Base-by-base conservation (phyloP, 1,284 basidiomycete species). In the Trichosporon ovoides region DNA sequence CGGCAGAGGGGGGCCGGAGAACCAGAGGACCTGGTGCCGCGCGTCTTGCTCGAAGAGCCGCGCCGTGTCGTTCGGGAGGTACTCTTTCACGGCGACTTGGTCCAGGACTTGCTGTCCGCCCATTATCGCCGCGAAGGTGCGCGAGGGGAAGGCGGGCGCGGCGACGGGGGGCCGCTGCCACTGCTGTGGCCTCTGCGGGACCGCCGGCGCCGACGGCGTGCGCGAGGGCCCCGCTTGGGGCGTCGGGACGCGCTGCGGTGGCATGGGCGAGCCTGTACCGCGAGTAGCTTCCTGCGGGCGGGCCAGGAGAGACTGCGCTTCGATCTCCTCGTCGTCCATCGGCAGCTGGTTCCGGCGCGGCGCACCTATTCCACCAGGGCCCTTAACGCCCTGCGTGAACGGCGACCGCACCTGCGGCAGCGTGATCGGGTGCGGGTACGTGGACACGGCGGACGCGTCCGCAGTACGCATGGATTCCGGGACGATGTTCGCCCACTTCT, bases 401-500 rank as follows among this genome's bases (percentile, higher is more conserved):
- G 90, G 90, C 66, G 88, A 90, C 1, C 80, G 77, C 48, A 83
- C 79, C 57, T 83, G 79, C 37, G 79, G 79, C 1, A 88, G 86
- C 59, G 83, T 83, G 40, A 91, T 84, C 13, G 81, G 80, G 50
- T 84, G 80, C 67, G 90, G 87, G 68, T 91, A 96, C 1, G 83
- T 82, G 67, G 86, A 85, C 59, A 94, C 87, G n/a, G 87, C 28
- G 3, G 51, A 53, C 5, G 28, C 28, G 38, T 61, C 56, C 3
- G 18, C 22, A 3, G 38, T 33, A 12, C 59, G 56, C 40, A 54
- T 64, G 55, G 79, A 77, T 57, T 82, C 90, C 0, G 91, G 91
- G 11, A 95, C 87, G 72, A 90, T 92, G 56, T 87, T 88, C 66
- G 85, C 86, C 93, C 93, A 97, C 75, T 91, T 93, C 79, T 94